Evolutionary conservation across 75 land plant genomes (phyloP), one percentile per base, ranked within the genome.

Genomic region (Selaginella moellendorffii): DNA sequence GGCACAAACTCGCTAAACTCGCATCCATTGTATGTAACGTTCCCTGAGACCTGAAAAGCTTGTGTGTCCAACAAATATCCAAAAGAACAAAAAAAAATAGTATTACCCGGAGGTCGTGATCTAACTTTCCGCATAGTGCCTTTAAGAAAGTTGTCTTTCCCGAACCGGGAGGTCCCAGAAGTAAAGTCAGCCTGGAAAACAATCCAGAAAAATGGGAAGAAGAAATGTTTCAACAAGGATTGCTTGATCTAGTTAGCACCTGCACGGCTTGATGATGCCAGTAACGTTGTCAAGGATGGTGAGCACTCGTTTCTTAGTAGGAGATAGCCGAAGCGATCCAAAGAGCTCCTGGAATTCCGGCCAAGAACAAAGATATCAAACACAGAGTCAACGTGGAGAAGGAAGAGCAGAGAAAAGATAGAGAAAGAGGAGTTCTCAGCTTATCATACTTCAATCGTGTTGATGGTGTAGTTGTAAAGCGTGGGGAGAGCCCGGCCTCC

Each of bases 401-500:
- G 14, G 46, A n/a, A n/a, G n/a, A n/a, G n/a, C n/a, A 36, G 10
- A 5, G 14, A 36, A 36, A 5, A 5, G 14, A 36, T 5, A 5
- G 10, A 36, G 5, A 14, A 5, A 36, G 10, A 36, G 46, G 46
- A 36, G 14, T 5, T 5, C 14, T 14, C 46, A 36, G 14, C 46
- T 36, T 56, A 26, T 25, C 29, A 28, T 61, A 83, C 90, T 84
- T 83, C 84, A 60, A 69, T 28, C 82, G 81, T 77, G 66, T 87
- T 82, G 26, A 68, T 54, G 5, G 80, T 74, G 54, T 64, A 79
- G 62, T 86, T 84, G 66, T 83, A 76, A 63, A 90, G 79, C 0
- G 96, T 86, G 18, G 96, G 96, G 63, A 90, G 26, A 1, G 81
- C 84, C 65, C 91, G 74, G 71, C 83, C 78, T 59, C 96, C 96